Base-by-base conservation (phyloP, 768 basidiomycete genomes). In the Podaxis sp. region DNA sequence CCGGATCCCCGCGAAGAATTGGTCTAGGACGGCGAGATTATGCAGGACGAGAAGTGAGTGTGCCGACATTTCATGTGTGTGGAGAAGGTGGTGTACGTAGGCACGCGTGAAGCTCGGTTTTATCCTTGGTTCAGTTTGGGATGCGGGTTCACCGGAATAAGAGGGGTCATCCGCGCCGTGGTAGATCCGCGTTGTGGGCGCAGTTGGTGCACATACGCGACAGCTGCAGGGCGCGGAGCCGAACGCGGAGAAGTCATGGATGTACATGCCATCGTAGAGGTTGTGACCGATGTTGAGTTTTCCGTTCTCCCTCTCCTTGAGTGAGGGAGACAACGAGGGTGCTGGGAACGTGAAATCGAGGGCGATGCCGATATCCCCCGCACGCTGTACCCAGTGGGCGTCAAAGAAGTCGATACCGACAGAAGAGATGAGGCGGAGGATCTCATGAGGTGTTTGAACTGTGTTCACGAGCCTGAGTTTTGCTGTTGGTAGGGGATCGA, bases 11-110 rank as follows among this genome's bases (percentile, higher is more conserved):
- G 74, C 74, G 50, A 94, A 84, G 70, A 95, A 91, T 1, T 75
- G 71, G 44, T 87, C 83, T 28, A 93, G 74, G 0, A 94, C 82
- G 0, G 82, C 71, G 30, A 93, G 77, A 66, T 95, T 96, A 72
- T 96, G 94, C 74, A 87, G 79, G 11, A 80, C 81, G 17, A 95
- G 82, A 24, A 95, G 72, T 3, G 91, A 70, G 66, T 95, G 91
- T 0, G 91, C 88, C 0, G 88, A 85, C 93, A 96, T 95, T 72
- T 96, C 94, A 73, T 95, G 94, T 5, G 93, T 93, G 56, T 89
- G 87, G 38, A 95, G 76, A 13, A 96, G 83, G 67, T 96, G 93
- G 70, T 96, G 92, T 33, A 93, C 56, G 66, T 95, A 96, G 2
- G 90, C 89, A 13, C 82, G 79, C 4, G 80, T 78, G 65, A 76